phyloP scores from a whole-genome alignment of 257 asterid species.

The Anisodus tanguticus region DNA sequence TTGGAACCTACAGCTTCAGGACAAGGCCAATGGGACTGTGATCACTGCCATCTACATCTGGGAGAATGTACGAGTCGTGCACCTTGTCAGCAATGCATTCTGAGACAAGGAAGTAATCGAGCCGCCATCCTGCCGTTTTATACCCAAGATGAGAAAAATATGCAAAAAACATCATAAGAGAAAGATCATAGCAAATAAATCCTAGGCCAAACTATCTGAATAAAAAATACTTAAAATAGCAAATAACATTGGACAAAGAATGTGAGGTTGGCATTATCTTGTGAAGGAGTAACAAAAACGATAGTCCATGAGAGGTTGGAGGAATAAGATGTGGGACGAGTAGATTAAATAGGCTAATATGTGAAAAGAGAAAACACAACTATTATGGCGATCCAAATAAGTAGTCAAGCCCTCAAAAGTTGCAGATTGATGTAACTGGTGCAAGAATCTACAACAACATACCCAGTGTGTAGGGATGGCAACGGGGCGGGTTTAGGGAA shows the following conservation, averaged over 20 bases:
- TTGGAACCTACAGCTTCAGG: conserved; percentile 56
- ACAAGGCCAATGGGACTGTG: conserved; percentile 88
- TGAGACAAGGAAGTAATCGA: conserved; percentile 89
- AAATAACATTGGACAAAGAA: conserved; percentile 1
- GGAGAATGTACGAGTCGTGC: conserved; percentile 84
- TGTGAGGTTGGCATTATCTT: conserved; percentile 16
- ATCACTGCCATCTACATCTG: conserved; percentile 88
- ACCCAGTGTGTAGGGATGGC: too few relatives aligned
- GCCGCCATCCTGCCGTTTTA: conserved; percentile 77
- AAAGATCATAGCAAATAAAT: background rate
- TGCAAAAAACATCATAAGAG: background rate
- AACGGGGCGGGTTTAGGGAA: too few relatives aligned
- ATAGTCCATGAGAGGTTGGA: background rate
- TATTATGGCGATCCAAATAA: background rate
- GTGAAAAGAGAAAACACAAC: background rate
- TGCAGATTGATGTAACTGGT: background rate
- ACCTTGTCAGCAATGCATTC: conserved; percentile 69
- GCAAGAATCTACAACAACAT: background rate
- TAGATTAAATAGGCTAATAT: background rate
- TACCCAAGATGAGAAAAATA: background rate
- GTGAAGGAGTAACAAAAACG: background rate
- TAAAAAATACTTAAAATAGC: background rate
- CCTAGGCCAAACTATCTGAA: background rate
- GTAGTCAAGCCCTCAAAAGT: background rate
- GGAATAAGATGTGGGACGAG: background rate